A percentile compares a stretch with the other conserved stretches of the same genome.
phyloP scores from a whole-genome alignment of 441 rosid genomes.

The Eugenia klotzschiana region DNA sequence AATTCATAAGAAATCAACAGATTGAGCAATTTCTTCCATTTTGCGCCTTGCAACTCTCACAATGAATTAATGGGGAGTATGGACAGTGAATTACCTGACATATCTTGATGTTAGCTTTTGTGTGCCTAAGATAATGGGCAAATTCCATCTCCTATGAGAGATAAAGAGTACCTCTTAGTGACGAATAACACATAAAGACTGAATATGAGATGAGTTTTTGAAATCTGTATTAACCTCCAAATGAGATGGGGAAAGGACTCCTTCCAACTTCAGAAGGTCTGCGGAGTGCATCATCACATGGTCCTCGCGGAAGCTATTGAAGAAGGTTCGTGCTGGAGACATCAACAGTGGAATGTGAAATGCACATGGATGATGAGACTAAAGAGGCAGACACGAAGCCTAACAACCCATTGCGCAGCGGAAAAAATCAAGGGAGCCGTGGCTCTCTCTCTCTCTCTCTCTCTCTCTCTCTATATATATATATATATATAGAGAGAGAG shows the following conservation, averaged over 20 bases:
- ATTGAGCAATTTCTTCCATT: neutral
- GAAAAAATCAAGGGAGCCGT: too few relatives aligned
- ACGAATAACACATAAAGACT: neutral
- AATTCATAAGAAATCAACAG: neutral
- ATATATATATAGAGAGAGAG: too few relatives aligned
- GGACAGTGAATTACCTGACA: slow-evolving; percentile 48
- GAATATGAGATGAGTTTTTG: neutral
- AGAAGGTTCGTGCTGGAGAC: slow-evolving; percentile 59
- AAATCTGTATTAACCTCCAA: slow-evolving; percentile 47
- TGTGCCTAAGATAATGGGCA: slow-evolving; percentile 79
- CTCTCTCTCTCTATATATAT: too few relatives aligned
- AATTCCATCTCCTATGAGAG: slow-evolving; percentile 84
- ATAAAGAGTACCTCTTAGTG: neutral
- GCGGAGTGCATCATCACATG: slow-evolving; percentile 77
- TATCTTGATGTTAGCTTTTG: slow-evolving; percentile 79
- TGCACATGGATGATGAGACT: neutral
- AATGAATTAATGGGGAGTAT: neutral
- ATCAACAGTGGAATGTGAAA: neutral
- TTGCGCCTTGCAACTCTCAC: neutral
- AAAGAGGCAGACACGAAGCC: neutral
- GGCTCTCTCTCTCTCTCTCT: too few relatives aligned
- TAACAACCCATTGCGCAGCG: neutral
- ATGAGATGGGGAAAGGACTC: slow-evolving; percentile 88
- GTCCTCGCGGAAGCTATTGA: slow-evolving; percentile 74
- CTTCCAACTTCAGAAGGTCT: slow-evolving; percentile 90